Base-by-base conservation (phyloP, 1,139 yeast species). In the Yarrowia galli region DNA sequence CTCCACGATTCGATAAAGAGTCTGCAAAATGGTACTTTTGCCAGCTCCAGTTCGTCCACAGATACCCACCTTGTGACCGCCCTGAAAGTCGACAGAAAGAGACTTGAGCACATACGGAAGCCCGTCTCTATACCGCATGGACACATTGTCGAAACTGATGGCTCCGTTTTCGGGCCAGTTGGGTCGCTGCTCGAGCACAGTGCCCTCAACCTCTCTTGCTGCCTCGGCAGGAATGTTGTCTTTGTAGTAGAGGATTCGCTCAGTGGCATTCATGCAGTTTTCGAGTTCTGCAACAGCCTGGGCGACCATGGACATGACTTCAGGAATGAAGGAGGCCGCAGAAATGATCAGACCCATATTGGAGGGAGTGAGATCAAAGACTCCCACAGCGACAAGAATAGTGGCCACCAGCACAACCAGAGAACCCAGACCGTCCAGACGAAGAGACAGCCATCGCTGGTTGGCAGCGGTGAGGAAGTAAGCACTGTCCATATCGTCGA, bases 41-140 rank as follows among this genome's bases (percentile, higher is more conserved):
- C 93, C 93, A 4, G 92, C 92, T 68, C 93, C 93, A 1, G 93
- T 89, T 72, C 92, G 83, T 38, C 93, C 93, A 76, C 90, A 86
- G 68, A 89, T 86, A 38, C 92, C 93, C 69, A 89, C 80, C 74
- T 87, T 88, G 74, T 86, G 85, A 18, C 84, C 82, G 0, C 86
- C 81, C 15, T 79, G 75, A 15, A 88, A 71, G 4, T 70, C 67
- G 45, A 88, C 74, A 23, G 74, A 77, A 64, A 91, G 75, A 68
- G 84, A 76, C 70, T 87, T 86, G 75, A 92, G 80, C 4, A 89
- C 96, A 48, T 83, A 78, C 0, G 97, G 97, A 69, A 91, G 80
- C 1, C 86, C 89, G 0, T 87, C 88, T 74, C 97, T 84, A 77
- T 92, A 92, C 28, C 87, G 83, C 80, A 92, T 79, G 23, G 82